Evolutionary conservation across 306 rosid genomes (phyloP).

Genomic region (Morella rubra): DNA sequence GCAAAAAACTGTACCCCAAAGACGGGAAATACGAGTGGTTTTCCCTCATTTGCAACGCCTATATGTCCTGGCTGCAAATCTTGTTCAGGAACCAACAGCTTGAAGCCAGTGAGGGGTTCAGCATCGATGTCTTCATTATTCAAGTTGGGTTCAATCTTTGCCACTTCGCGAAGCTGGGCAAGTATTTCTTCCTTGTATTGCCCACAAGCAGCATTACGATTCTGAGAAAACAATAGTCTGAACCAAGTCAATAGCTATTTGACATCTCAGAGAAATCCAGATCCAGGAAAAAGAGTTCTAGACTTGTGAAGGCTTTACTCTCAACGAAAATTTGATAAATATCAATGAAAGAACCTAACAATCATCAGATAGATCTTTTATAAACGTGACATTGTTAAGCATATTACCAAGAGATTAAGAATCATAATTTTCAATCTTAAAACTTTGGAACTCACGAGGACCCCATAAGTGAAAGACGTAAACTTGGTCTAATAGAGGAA

Average conservation of each 20-base stretch:
- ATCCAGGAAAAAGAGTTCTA: neutral
- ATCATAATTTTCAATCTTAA: too few relatives aligned
- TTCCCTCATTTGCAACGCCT: slow-evolving; percentile 35
- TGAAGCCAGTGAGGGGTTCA: slow-evolving; percentile 18
- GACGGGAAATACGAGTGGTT: slow-evolving; percentile 41
- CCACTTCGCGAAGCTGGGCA: slow-evolving; percentile 68
- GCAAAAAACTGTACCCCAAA: slow-evolving; percentile 45
- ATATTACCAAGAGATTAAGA: too few relatives aligned
- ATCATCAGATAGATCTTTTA: neutral
- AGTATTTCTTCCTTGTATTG: slow-evolving; percentile 68
- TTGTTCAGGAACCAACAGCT: slow-evolving; percentile 32
- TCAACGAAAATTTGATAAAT: neutral
- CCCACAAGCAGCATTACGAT: slow-evolving; percentile 84
- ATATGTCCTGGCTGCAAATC: slow-evolving; percentile 29
- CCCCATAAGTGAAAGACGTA: neutral
- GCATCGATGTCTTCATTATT: slow-evolving; percentile 19
- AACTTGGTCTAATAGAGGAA: neutral
- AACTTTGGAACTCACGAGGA: too few relatives aligned
- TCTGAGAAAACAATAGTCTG: slow-evolving; percentile 59
- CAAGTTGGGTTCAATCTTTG: slow-evolving; percentile 53
- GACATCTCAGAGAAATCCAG: neutral
- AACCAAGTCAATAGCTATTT: slow-evolving; percentile 32
- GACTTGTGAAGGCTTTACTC: neutral
- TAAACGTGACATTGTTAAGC: too few relatives aligned
- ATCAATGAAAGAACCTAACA: neutral